phyloP scores from a whole-genome alignment of 257 asterid species.

The Echium plantagineum region DNA sequence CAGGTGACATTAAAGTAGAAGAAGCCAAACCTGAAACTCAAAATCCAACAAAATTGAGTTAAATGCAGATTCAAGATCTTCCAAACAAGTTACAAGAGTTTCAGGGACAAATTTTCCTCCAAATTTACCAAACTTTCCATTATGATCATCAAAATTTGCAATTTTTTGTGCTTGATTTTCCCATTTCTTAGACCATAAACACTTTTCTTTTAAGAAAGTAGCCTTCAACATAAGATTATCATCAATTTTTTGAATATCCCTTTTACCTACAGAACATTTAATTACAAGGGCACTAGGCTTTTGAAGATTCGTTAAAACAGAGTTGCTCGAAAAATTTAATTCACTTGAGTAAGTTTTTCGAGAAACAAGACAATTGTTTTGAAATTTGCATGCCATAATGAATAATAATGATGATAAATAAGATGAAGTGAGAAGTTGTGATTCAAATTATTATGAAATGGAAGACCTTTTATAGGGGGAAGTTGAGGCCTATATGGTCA shows the following conservation, averaged over 20 bases:
- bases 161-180: slow-evolving; percentile 15
- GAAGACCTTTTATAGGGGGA: no score
- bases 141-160: slow-evolving; percentile 2
- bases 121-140: slow-evolving; percentile 51
- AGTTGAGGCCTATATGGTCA: no score
- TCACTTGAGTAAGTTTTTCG: slow-evolving; percentile 3
- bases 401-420: background rate
- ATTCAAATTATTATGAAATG: no score
- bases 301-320: background rate
- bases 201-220: background rate
- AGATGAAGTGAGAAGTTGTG: no score
- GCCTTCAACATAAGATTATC: background rate
- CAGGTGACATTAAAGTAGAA: no score
- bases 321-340: background rate
- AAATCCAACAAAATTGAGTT: slow-evolving; percentile 25
- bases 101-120: slow-evolving; percentile 77
- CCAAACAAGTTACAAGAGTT: slow-evolving; percentile 39
- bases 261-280: slow-evolving; percentile 4
- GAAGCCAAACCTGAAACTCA: slow-evolving; percentile 41
- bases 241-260: background rate
- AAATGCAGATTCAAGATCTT: slow-evolving; percentile 43
- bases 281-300: slow-evolving; percentile 1
- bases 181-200: slow-evolving; percentile 1
- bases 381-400: slow-evolving; percentile 13
- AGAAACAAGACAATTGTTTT: slow-evolving; percentile 1